Conservation (phyloP, 257 asterid species). For the Rubia yunnanensis region DNA sequence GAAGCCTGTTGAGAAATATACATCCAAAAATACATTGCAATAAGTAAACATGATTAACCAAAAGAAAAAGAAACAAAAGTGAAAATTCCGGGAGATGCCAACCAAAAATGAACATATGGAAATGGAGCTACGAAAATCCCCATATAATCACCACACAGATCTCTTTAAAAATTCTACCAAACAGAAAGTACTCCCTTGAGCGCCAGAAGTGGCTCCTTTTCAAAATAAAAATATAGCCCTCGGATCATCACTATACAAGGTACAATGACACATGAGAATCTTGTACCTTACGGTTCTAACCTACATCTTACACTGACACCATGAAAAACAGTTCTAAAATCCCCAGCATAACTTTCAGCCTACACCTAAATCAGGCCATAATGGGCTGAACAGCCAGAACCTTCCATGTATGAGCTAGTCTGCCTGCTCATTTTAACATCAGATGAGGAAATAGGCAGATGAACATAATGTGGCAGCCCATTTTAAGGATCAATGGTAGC, state of each 20-base stretch:
- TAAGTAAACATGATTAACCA: neutral
- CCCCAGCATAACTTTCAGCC: neutral
- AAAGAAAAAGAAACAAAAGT: neutral
- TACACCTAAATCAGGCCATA: neutral
- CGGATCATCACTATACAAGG: neutral
- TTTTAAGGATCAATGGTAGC: neutral
- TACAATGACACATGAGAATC: neutral
- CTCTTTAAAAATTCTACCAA: neutral
- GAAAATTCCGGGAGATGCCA: neutral
- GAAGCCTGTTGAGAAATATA: slow-evolving; percentile 27
- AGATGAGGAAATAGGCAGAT: neutral
- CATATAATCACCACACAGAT: neutral
- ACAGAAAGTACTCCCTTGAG: neutral
- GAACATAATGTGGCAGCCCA: neutral
- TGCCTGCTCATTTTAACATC: neutral
- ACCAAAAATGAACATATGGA: neutral
- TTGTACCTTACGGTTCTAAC: neutral
- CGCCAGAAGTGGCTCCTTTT: neutral
- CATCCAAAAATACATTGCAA: neutral
- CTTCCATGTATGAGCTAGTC: too few species aligned
- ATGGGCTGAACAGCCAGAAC: neutral
- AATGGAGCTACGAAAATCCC: neutral
- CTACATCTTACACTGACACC: neutral
- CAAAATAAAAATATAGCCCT: neutral
- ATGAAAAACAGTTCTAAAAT: neutral